Evolutionary conservation across 139 green algal species (phyloP), one percentile per base, ranked within the genome.

Genomic region (Choricystis sp.): DNA sequence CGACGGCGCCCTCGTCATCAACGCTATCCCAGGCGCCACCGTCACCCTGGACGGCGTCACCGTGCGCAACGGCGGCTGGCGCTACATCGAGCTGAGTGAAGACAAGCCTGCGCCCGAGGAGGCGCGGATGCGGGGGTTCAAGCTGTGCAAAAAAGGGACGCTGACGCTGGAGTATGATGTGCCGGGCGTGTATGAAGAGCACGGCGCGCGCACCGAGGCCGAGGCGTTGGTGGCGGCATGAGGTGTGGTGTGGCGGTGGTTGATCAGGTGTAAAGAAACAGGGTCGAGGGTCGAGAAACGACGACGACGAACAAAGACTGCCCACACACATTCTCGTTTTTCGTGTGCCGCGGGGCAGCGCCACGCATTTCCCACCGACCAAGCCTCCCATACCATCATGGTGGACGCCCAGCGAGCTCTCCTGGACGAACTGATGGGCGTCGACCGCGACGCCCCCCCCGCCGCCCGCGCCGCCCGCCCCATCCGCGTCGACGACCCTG

Each of bases 371-470:
- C n/a, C n/a, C n/a, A n/a, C n/a, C n/a, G n/a, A n/a, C n/a, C n/a
- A n/a, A n/a, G n/a, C n/a, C n/a, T n/a, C n/a, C n/a, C n/a, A n/a
- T 9, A 56, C 21, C 29, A 31, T 26, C 26, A 87, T 79, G 77
- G 73, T 82, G 66, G 81, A 86, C 70, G 81, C 75, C 0, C 77
- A 77, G 60, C 55, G 82, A 1, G 74, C 76, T 1, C 76, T 89
- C 68, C 72, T 94, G 20, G 86, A 94, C 49, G 82, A 94, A 79
- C 66, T 90, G 27, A 94, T 94, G 86, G 83, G 71, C 27, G 72
- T 62, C 29, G 74, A 77, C n/a, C 55, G 70, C 4, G 49, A 75
- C 49, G 56, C 40, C 9, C 40, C 40, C 40, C 40, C 16, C 9
- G 9, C 40, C 40, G 40, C 40, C 40, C 40, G 40, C 40, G 83